Evolutionary conservation across 306 rosid genomes (phyloP).

Genomic region (Vigna unguiculata): DNA sequence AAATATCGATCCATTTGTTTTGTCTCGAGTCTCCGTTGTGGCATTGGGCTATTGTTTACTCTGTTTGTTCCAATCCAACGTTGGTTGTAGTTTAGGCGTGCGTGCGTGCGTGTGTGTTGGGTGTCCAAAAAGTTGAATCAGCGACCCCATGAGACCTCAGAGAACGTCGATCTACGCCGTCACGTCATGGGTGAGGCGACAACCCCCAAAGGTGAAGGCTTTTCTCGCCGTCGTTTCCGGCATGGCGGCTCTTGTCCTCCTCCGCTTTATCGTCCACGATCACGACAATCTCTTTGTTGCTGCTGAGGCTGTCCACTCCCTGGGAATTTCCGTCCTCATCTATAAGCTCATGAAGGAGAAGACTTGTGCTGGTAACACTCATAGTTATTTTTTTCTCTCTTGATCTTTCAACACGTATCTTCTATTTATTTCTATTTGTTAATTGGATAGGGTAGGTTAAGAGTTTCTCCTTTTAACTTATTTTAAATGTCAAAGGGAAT

Average conservation of each 20-base stretch:
- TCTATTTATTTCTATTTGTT: background rate
- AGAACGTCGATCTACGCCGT: conserved; percentile 74
- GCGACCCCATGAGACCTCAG: conserved; percentile 62
- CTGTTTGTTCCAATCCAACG: background rate
- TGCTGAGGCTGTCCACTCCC: conserved; percentile 94
- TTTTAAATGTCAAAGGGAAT: background rate
- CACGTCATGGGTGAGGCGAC: conserved; percentile 78
- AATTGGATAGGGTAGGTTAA: conserved; percentile 1
- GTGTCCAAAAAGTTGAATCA: background rate
- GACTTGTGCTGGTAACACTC: conserved; percentile 81
- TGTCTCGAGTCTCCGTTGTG: background rate
- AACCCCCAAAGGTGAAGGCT: conserved; percentile 97
- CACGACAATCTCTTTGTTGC: conserved; percentile 97
- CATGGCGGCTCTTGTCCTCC: conserved; percentile 88
- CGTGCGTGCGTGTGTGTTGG: background rate
- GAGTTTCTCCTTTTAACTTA: conserved; percentile 1
- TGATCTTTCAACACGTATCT: background rate
- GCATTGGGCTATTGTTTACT: background rate
- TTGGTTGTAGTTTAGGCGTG: background rate
- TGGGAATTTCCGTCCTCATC: conserved; percentile 89
- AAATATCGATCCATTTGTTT: background rate
- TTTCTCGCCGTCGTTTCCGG: conserved; percentile 89
- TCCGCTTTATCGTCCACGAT: conserved; percentile 92
- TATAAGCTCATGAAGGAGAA: conserved; percentile 96
- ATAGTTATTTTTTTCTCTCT: background rate